These are phyloP conservation scores for Phlyctochytrium arcticum DNA, from an alignment of 192 early-diverging fungal genomes.

Conservation along the genomic window DNA sequence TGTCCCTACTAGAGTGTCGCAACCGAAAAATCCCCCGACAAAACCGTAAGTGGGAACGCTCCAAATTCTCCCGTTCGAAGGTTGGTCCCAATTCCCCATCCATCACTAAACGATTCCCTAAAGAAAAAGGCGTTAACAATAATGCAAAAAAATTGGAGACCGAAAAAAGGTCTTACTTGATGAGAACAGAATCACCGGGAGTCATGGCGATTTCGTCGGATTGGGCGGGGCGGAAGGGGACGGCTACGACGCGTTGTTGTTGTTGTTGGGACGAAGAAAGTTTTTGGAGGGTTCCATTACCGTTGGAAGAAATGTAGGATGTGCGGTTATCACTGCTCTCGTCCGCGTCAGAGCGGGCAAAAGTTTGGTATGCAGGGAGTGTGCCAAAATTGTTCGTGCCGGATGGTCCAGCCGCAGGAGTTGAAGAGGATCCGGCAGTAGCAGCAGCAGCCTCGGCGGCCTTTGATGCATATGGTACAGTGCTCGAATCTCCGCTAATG, in stretches of 20 bases:
- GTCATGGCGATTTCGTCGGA: conserved; percentile 13
- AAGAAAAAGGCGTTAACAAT: neutral
- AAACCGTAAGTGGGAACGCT: conserved; percentile 11
- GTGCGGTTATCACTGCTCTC: neutral
- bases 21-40: too few species aligned
- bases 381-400: too few species aligned
- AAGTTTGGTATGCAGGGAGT: neutral
- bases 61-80: conserved; percentile 9
- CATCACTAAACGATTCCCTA: conserved; percentile 22
- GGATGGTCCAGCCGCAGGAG: too few species aligned
- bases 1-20: too few species aligned
- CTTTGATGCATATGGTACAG: neutral
- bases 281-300: neutral
- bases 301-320: neutral
- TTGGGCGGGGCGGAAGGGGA: conserved; percentile 7
- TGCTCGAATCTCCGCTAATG: too few species aligned
- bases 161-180: conserved; percentile 16
- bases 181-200: conserved; percentile 5
- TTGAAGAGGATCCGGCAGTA: neutral
- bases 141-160: neutral
- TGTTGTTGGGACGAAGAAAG: neutral
- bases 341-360: neutral
- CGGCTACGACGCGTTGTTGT: neutral
- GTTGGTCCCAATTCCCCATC: conserved; percentile 18
- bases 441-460: neutral